A percentile compares a stretch with the other conserved stretches of the same genome.
Evolutionary conservation across 306 rosid species (phyloP).

Genomic region (Vigna angularis): DNA sequence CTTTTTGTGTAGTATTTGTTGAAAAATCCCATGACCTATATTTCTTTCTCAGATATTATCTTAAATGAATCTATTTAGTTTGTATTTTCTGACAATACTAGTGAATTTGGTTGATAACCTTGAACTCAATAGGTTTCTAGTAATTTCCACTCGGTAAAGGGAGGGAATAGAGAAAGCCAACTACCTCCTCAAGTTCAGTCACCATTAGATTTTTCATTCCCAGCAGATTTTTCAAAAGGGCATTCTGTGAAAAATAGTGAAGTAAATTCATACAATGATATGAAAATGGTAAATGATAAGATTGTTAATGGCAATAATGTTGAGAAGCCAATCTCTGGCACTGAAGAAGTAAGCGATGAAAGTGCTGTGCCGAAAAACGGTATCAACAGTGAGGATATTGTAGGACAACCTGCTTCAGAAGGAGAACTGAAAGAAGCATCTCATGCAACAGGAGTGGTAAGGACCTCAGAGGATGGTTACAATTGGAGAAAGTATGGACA

Average conservation of each 20-base stretch:
- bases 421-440: slow-evolving; percentile 58
- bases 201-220: slow-evolving; percentile 60
- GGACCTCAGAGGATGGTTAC: slow-evolving; percentile 83
- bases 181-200: slow-evolving; percentile 51
- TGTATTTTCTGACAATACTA: background rate
- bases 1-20: slow-evolving; percentile 11
- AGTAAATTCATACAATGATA: slow-evolving; percentile 49
- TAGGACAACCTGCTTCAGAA: slow-evolving; percentile 47
- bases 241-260: slow-evolving; percentile 44
- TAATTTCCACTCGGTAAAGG: slow-evolving; percentile 48
- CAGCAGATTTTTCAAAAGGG: slow-evolving; percentile 55
- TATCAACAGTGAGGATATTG: slow-evolving; percentile 46
- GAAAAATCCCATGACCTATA: background rate
- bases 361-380: slow-evolving; percentile 48
- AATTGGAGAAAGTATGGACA: slow-evolving; percentile 98
- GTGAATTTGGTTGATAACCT: slow-evolving; percentile 29
- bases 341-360: slow-evolving; percentile 52
- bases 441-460: slow-evolving; percentile 52
- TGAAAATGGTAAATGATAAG: slow-evolving; percentile 40
- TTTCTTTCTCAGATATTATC: slow-evolving; percentile 21
- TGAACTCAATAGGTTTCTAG: slow-evolving; percentile 46
- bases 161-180: slow-evolving; percentile 51
- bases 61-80: slow-evolving; percentile 11
- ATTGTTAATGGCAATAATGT: slow-evolving; percentile 42
- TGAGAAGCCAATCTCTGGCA: slow-evolving; percentile 48